Base-by-base conservation (phyloP, 805 yeast species). In the Candida orba region DNA sequence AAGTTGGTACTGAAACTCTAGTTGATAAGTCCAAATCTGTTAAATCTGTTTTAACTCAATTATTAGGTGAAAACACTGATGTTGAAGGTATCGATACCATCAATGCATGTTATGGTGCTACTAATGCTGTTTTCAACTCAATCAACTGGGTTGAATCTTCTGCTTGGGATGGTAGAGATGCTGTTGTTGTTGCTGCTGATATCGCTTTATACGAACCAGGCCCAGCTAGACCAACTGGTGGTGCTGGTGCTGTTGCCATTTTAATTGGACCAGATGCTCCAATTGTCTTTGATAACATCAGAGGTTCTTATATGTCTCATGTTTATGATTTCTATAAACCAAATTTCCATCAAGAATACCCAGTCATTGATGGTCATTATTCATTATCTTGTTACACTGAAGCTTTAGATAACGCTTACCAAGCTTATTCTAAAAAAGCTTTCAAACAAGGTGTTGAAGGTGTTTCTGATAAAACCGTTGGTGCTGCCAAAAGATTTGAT, bases 221-320 rank as follows among this genome's bases (percentile, higher is more conserved):
- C 64, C 84, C 95, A 33, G 99, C 99, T 45, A 84, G 99, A 76
- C 99, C 99, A 62, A 93, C 99, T 42, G 99, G 99, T 66, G 99
- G 99, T 72, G 97, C 95, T 43, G 99, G 99, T 64, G 76, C 95
- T 39, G 95, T 91, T 48, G 99, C 99, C 36, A 58, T 93, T 62
- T 79, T 85, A 64, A 86, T 93, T 58, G 99, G 99, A 41, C 96
- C 98, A 42, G 95, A 93, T 63, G 97, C 99, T 34, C 99, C 99
- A 53, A 76, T 93, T 54, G 96, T 87, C 34, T 81, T 93, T 57
- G 98, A 93, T 57, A 69, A 83, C 37, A 77, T 79, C 47, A 87
- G 93, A 71, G 98, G 98, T 51, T 77, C 95, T 20, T 86, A 72
- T 75, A 86, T 93, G 95, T 91, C 87, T 68, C 95, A 93, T 64